Evolutionary conservation across 495 filamentous ascomycete genomes (phyloP).

Genomic region (Aspergillus panamensis): DNA sequence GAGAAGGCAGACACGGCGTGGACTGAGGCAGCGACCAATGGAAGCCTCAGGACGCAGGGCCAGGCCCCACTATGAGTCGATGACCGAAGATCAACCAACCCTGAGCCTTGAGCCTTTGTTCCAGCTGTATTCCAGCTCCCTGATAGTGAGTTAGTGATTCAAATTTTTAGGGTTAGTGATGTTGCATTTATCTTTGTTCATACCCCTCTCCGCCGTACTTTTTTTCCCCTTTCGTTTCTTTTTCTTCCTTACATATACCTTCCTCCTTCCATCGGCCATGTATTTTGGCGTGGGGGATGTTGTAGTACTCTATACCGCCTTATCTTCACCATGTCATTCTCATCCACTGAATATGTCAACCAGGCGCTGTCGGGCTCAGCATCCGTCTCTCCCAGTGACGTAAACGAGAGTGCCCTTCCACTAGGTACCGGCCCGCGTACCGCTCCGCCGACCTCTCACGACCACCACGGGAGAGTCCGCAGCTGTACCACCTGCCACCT

Average conservation of each 20-base stretch:
- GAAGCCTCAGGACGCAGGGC: background rate
- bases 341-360: slow-evolving; percentile 7
- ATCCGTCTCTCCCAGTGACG: background rate
- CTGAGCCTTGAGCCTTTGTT: too few relatives aligned
- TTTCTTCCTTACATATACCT: background rate
- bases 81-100: slow-evolving; percentile 9
- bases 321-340: slow-evolving; percentile 32
- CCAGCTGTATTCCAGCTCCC: background rate
- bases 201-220: background rate
- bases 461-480: slow-evolving; percentile 48
- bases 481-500: slow-evolving; percentile 83
- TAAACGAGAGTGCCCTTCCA: slow-evolving; percentile 21
- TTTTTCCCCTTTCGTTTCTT: background rate
- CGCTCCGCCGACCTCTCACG: slow-evolving; percentile 12
- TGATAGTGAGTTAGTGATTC: background rate
- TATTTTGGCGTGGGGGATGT: slow-evolving; percentile 7
- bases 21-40: slow-evolving; percentile 5
- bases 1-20: background rate
- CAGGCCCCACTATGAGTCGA: slow-evolving; percentile 22
- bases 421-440: slow-evolving; percentile 8
- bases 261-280: slow-evolving; percentile 12
- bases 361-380: slow-evolving; percentile 1
- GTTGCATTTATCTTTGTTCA: background rate
- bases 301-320: background rate
- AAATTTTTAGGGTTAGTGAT: background rate